A percentile compares a stretch with the other conserved stretches of the same genome.
Evolutionary conservation across 176 grass and related monocot genomes (phyloP).

Genomic region (Oryza meridionalis): DNA sequence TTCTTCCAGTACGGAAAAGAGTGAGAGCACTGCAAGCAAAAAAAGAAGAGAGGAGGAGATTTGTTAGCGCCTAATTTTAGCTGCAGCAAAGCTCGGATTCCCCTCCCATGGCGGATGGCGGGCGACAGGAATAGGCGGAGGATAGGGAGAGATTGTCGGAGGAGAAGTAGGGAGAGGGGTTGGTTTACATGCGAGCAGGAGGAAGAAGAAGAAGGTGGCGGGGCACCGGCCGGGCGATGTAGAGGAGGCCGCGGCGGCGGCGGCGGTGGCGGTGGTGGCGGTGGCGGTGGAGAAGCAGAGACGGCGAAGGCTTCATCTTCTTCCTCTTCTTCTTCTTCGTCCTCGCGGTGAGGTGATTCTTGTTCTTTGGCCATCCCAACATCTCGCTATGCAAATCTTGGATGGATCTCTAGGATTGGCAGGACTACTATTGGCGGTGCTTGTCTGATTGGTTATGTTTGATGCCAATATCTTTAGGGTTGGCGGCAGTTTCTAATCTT

Average conservation of each 20-base stretch:
- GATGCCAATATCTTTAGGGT: neutral
- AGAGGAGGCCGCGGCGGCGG: neutral
- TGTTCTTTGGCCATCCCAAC: neutral
- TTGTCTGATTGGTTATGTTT: neutral
- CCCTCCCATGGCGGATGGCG: neutral
- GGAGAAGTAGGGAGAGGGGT: neutral
- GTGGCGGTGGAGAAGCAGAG: neutral
- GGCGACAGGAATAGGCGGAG: slow-evolving; percentile 34
- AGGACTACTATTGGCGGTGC: neutral
- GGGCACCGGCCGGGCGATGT: neutral
- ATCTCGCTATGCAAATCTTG: neutral
- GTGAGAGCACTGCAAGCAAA: too few species aligned
- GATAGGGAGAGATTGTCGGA: neutral
- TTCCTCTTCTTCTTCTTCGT: neutral
- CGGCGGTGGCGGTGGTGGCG: too few species aligned
- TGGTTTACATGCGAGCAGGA: too few species aligned
- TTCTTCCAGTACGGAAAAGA: neutral
- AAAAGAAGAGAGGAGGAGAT: neutral
- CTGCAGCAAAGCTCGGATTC: neutral
- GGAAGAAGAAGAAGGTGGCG: neutral
- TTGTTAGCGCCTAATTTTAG: neutral
- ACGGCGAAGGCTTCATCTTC: neutral
- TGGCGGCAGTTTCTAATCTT: neutral
- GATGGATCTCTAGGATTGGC: neutral
- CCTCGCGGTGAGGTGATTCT: slow-evolving; percentile 35